Evolutionary conservation across 78 protist species (phyloP), one percentile per base, ranked within the genome.

Genomic region (Cavenderia fasciculata): DNA sequence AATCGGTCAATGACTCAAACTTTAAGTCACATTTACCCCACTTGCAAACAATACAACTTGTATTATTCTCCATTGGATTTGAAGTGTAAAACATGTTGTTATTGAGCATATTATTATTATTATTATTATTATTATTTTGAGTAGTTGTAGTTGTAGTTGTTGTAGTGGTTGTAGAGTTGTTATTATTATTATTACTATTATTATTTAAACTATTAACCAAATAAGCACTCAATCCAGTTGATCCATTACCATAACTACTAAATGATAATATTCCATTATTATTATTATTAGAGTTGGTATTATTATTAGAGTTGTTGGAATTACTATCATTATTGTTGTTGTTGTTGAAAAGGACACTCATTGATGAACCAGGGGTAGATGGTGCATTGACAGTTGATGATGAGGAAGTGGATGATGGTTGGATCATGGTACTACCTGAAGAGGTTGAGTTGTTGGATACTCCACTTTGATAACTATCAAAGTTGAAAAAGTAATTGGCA

Each of bases 1-100:
- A 82, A 21, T 82, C 90, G 21, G 90, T 52, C 3, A 82, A 29
- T 16, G 90, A 46, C 18, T 82, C 74, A 47, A 82, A 82, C 46
- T 19, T 56, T 14, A 29, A 14, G 25, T 82, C 78, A 56, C 90
- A 82, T n/a, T 52, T 41, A 68, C 68, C 68, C 90, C 90, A 82
- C 44, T 82, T 82, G 33, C 90, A 82, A 38, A 54, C 46, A 47
- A 70, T 70, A 18, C 56, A 46, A 4, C 46, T 25, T 18, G 19
- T 29, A 62, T 62, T 43, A 33, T 33, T 62, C 12, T 10, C 25
- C 10, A 19, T 59, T 44, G 69, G 52, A 75, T 59, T 63, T 38
- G 19, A 63, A 4, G 38, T 63, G 51, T 3, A 40, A 63, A n/a
- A 23, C 54, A 12, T 63, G 72, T 12, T 56, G 54, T 49, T 49